Percentiles rank a stretch among this genome's conserved stretches.
These are phyloP conservation scores for Cyclostephanos tholiformis DNA, from an alignment of 108 stramenopile species.

Conservation along the genomic window DNA sequence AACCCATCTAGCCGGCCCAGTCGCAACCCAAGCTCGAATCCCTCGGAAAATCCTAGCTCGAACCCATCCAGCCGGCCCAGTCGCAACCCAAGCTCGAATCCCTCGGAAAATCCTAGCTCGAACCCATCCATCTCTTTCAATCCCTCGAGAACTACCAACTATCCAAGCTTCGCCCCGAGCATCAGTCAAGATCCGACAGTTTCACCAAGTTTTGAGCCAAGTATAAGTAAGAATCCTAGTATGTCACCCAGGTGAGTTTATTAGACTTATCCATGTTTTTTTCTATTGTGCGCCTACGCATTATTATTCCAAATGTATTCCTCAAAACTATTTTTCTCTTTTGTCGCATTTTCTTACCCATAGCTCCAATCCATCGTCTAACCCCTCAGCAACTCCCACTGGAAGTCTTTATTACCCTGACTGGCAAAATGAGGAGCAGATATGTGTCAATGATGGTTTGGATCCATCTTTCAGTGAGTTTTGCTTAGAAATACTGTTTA, in stretches of 20 bases:
- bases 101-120: too few relatives aligned
- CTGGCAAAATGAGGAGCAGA: slow-evolving; percentile 25
- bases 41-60: too few relatives aligned
- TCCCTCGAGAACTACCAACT: not conserved
- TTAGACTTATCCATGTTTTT: not conserved
- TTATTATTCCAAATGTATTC: too few relatives aligned
- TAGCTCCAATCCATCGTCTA: slow-evolving; percentile 3
- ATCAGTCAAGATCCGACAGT: not conserved
- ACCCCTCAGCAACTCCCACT: slow-evolving; percentile 34
- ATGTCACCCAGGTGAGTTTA: not conserved
- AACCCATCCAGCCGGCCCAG: too few relatives aligned
- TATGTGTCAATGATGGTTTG: slow-evolving; percentile 35
- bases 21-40: too few relatives aligned
- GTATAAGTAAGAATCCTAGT: not conserved
- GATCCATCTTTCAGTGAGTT: slow-evolving; percentile 26
- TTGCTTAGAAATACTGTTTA: not conserved
- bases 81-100: too few relatives aligned
- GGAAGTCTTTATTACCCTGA: slow-evolving; percentile 38
- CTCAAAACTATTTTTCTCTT: too few relatives aligned
- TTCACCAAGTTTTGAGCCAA: not conserved
- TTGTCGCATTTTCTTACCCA: not conserved
- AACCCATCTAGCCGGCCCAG: too few relatives aligned
- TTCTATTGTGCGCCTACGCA: too few relatives aligned
- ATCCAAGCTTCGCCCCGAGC: not conserved
- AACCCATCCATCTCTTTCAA: not conserved